Percentiles rank a stretch among this genome's conserved stretches.
Conservation (phyloP, 1,139 yeast genomes). For the Kurtzmaniella quercitrusa region DNA sequence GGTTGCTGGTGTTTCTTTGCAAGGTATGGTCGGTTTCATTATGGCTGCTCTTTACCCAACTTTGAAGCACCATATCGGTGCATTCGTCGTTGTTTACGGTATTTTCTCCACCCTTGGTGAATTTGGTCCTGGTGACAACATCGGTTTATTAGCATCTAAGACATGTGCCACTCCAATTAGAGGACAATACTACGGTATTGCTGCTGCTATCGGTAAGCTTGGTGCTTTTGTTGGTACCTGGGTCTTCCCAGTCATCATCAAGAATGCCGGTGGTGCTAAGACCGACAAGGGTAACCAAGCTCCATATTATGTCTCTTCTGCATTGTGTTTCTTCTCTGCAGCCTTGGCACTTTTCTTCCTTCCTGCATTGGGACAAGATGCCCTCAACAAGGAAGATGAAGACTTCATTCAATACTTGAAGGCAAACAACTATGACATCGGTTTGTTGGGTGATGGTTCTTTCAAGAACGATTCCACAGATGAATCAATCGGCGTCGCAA, state of each 20-base stretch:
- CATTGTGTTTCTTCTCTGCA: conserved; percentile 72
- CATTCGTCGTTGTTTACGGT: conserved; percentile 72
- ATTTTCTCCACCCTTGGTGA: conserved; percentile 55
- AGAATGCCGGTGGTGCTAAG: conserved; percentile 40
- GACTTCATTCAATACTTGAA: conserved; percentile 63
- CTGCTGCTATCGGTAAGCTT: conserved; percentile 52
- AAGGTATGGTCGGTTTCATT: conserved; percentile 67
- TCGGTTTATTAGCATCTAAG: conserved; percentile 16
- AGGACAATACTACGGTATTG: conserved; percentile 35
- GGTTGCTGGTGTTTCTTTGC: conserved; percentile 55
- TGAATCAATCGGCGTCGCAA: conserved; percentile 9
- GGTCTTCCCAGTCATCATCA: conserved; percentile 23
- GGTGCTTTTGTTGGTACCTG: conserved; percentile 54
- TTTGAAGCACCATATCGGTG: conserved; percentile 56
- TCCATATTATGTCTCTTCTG: conserved; percentile 80
- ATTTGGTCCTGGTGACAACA: conserved; percentile 18
- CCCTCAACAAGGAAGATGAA: conserved; percentile 73
- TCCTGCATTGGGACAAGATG: conserved; percentile 81
- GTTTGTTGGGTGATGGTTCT: conserved; percentile 40
- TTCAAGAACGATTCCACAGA: background rate
- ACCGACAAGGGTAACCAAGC: conserved; percentile 56
- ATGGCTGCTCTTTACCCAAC: conserved; percentile 62
- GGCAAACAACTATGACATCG: conserved; percentile 54
- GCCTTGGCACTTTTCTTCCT: conserved; percentile 63
- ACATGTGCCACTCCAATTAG: conserved; percentile 17